Percentiles rank a stretch among this genome's conserved stretches.
Evolutionary conservation across 1,284 basidiomycete species (phyloP).

Genomic region (Agroathelia rolfsii): DNA sequence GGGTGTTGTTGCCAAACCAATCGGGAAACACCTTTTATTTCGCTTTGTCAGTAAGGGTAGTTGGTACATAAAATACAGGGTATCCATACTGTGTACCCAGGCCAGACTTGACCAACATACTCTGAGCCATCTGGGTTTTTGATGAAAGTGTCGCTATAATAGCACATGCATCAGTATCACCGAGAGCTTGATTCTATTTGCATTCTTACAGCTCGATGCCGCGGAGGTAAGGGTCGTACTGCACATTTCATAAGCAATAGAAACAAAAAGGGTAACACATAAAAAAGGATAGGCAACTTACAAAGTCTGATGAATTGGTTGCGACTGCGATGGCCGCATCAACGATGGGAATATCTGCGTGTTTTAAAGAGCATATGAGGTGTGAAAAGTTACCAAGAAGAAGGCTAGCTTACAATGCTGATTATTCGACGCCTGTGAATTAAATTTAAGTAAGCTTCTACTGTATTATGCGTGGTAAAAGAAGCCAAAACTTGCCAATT

Average conservation of each 20-base stretch:
- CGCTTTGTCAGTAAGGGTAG: no score
- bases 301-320: slow-evolving; percentile 28
- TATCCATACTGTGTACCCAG: slow-evolving; percentile 38
- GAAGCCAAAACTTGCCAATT: slow-evolving; percentile 35
- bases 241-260: slow-evolving; percentile 10
- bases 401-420: slow-evolving; percentile 27
- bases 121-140: slow-evolving; percentile 58
- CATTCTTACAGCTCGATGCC: slow-evolving; percentile 33
- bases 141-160: slow-evolving; percentile 44
- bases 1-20: slow-evolving; percentile 54
- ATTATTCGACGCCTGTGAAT: slow-evolving; percentile 23
- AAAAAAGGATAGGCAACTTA: slow-evolving; percentile 19
- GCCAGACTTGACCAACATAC: slow-evolving; percentile 62
- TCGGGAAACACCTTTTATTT: slow-evolving; percentile 62
- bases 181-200: not conserved
- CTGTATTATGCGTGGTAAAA: no score
- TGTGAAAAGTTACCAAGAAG: slow-evolving; percentile 1
- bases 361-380: slow-evolving; percentile 1
- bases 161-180: slow-evolving; percentile 1
- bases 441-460: no score
- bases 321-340: slow-evolving; percentile 25
- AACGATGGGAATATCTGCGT: slow-evolving; percentile 25
- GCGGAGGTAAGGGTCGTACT: slow-evolving; percentile 37
- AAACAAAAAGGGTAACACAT: no score
- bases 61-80: no score